Conservation (phyloP, 2,329 filamentous ascomycete genomes). For the Fusarium beomiforme region DNA sequence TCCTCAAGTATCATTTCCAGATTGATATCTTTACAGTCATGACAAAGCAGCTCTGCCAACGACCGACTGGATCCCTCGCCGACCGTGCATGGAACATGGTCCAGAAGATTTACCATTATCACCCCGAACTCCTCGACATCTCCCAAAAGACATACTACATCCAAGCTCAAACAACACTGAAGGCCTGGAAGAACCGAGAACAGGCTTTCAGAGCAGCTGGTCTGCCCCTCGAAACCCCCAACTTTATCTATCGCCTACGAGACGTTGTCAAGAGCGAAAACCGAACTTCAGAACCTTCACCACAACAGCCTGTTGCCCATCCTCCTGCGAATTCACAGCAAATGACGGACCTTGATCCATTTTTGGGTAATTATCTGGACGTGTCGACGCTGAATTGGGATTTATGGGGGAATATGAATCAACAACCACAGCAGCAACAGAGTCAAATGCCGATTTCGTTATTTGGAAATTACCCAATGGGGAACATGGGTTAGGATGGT, state of each 20-base stretch:
- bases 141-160: conserved; percentile 55
- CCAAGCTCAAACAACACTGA: conserved; percentile 59
- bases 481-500: conserved; percentile 31
- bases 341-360: conserved; percentile 53
- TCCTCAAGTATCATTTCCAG: conserved; percentile 64
- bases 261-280: conserved; percentile 53
- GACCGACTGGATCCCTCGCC: conserved; percentile 59
- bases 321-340: conserved; percentile 43
- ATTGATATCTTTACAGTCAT: conserved; percentile 65
- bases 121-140: conserved; percentile 62
- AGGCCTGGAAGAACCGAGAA: conserved; percentile 64
- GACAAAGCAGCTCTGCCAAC: conserved; percentile 62
- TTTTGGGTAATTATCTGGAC: conserved; percentile 57
- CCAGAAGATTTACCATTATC: conserved; percentile 57
- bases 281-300: conserved; percentile 42
- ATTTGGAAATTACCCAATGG: conserved; percentile 46
- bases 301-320: conserved; percentile 41
- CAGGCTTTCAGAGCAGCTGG: conserved; percentile 52
- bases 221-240: conserved; percentile 53
- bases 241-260: conserved; percentile 58
- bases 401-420: conserved; percentile 51
- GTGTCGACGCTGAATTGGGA: conserved; percentile 58
- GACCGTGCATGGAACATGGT: conserved; percentile 64
- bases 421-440: conserved; percentile 26
- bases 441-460: conserved; percentile 45